phyloP scores from a whole-genome alignment of 768 basidiomycete species.

The Cystobasidium ongulense region DNA sequence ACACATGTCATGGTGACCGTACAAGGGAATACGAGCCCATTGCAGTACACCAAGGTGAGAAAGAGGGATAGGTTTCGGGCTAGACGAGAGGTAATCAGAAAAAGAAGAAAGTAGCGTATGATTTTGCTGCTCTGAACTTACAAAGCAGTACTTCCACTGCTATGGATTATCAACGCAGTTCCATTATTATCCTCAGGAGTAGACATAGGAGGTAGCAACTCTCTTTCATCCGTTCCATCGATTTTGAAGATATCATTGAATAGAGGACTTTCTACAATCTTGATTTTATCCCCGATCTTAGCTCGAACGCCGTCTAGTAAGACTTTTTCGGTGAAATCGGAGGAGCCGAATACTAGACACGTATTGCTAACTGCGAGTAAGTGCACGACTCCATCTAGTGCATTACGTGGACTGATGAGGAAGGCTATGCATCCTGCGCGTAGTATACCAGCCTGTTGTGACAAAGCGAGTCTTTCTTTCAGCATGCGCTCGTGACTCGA shows the following conservation, averaged over 20 bases:
- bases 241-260: constrained; percentile 4
- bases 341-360: background rate
- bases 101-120: background rate
- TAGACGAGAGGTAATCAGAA: background rate
- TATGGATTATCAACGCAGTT: background rate
- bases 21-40: constrained; percentile 5
- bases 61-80: constrained; percentile 13
- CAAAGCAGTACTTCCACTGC: background rate
- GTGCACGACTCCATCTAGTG: background rate
- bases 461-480: background rate
- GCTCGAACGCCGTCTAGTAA: background rate
- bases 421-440: constrained; percentile 7
- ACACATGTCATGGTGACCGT: background rate
- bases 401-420: constrained; percentile 7
- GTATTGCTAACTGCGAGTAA: background rate
- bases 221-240: background rate
- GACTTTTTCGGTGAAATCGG: constrained; percentile 1
- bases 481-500: background rate
- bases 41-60: constrained; percentile 14
- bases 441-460: background rate
- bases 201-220: background rate
- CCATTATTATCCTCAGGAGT: background rate
- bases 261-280: background rate
- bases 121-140: background rate
- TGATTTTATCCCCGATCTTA: background rate